These are phyloP conservation scores for Saccharomycopsis hybrid DNA, from an alignment of 1,139 yeast genomes.

Conservation along the genomic window DNA sequence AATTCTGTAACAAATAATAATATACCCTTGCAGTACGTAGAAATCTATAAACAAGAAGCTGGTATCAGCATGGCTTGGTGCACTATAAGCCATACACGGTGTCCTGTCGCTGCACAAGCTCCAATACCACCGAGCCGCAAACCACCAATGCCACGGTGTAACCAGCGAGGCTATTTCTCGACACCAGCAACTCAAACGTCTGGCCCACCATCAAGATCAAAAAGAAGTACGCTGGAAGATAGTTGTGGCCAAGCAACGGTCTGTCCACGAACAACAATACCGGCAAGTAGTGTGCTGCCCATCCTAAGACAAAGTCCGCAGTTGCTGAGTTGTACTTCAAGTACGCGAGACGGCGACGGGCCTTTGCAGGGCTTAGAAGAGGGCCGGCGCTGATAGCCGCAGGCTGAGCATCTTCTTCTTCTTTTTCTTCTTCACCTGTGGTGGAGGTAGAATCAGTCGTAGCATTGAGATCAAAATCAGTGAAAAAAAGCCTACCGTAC, in stretches of 20 bases:
- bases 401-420: no score
- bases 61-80: no score
- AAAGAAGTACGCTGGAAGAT: constrained; percentile 56
- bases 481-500: constrained; percentile 7
- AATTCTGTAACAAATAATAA: no score
- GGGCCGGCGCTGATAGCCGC: constrained; percentile 10
- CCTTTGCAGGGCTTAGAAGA: constrained; percentile 24
- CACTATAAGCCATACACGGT: no score
- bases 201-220: constrained; percentile 52
- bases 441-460: background rate
- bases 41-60: no score
- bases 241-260: constrained; percentile 43
- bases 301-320: constrained; percentile 46
- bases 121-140: no score
- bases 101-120: no score
- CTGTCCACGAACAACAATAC: constrained; percentile 44
- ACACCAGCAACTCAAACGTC: constrained; percentile 34
- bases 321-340: constrained; percentile 28
- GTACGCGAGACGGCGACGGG: background rate
- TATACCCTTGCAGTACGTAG: no score
- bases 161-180: constrained; percentile 5
- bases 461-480: background rate
- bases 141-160: constrained; percentile 2
- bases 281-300: constrained; percentile 51
- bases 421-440: no score